Percentiles rank a stretch among this genome's conserved stretches.
These are phyloP conservation scores for Amphibolis antarctica DNA, from an alignment of 106 monocot genomes.

Conservation along the genomic window DNA sequence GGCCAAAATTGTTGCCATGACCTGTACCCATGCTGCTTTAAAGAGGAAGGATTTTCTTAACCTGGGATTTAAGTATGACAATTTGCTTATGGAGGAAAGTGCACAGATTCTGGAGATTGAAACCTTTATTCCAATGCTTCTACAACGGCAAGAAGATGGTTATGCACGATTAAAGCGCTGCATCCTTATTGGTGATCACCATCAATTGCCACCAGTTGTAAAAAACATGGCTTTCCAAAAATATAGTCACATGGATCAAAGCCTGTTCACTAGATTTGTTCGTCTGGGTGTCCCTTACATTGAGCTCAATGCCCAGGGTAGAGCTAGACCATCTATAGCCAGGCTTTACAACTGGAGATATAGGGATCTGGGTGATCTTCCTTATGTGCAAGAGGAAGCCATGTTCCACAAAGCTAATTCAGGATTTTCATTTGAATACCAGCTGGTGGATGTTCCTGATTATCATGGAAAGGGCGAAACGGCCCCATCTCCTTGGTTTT, in stretches of 20 bases:
- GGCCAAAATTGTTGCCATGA: conserved; percentile 99
- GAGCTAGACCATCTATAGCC: conserved; percentile 83
- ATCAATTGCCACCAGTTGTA: conserved; percentile 97
- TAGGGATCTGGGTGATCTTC: conserved; percentile 88
- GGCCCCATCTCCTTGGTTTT: conserved; percentile 99
- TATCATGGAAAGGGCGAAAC: conserved; percentile 78
- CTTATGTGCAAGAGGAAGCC: conserved; percentile 52
- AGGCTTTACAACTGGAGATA: conserved; percentile 97
- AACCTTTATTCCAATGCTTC: conserved; percentile 97
- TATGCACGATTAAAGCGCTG: conserved; percentile 88
- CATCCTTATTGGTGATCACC: conserved; percentile 96
- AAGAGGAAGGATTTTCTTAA: conserved; percentile 97
- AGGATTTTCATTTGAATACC: conserved; percentile 90
- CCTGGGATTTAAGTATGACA: conserved; percentile 93
- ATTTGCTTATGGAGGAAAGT: conserved; percentile 99
- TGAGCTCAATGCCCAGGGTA: conserved; percentile 95
- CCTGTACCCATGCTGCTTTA: conserved; percentile 96
- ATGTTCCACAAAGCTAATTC: conserved; percentile 87
- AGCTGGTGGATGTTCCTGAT: conserved; percentile 84
- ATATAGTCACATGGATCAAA: conserved; percentile 99
- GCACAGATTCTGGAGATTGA: conserved; percentile 99
- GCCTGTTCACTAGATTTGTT: conserved; percentile 95
- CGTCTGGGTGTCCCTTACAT: conserved; percentile 94
- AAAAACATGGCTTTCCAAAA: conserved; percentile 99
- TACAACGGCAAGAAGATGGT: conserved; percentile 98